A percentile compares a stretch with the other conserved stretches of the same genome.
These are phyloP conservation scores for Graphiopsis chlorocephala DNA, from an alignment of 2,329 filamentous ascomycete genomes.

Conservation along the genomic window DNA sequence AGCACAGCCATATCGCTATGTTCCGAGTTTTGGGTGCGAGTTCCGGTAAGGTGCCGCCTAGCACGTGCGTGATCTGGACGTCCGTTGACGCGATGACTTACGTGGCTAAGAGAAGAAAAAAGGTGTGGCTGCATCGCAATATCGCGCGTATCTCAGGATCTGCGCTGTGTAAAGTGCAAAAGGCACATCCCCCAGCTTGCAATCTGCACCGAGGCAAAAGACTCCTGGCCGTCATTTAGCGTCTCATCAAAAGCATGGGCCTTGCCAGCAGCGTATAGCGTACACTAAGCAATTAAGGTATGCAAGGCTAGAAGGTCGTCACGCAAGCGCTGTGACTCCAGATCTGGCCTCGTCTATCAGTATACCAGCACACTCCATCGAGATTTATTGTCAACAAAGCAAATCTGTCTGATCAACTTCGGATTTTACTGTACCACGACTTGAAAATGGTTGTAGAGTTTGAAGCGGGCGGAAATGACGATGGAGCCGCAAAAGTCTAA, in stretches of 20 bases:
- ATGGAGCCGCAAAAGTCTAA: background rate
- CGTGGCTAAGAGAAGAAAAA: background rate
- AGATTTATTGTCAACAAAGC: background rate
- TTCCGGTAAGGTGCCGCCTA: background rate
- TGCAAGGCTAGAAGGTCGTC: background rate
- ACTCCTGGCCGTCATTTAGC: background rate
- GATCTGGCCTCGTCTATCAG: background rate
- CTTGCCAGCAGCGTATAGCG: background rate
- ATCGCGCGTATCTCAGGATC: background rate
- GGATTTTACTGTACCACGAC: background rate
- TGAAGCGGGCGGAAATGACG: background rate
- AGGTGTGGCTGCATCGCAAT: background rate
- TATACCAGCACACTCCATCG: background rate
- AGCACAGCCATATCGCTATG: background rate
- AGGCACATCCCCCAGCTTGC: background rate
- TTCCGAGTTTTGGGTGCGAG: background rate
- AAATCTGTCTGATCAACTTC: background rate
- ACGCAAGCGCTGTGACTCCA: background rate
- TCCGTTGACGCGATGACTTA: background rate
- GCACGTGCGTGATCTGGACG: background rate
- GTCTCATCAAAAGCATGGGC: constrained; percentile 3
- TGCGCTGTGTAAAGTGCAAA: background rate
- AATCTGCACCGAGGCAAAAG: background rate
- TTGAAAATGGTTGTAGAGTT: background rate
- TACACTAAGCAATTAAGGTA: background rate